Conservation (phyloP, 2,329 filamentous ascomycete genomes). For the Aspergillus spinulosporus region DNA sequence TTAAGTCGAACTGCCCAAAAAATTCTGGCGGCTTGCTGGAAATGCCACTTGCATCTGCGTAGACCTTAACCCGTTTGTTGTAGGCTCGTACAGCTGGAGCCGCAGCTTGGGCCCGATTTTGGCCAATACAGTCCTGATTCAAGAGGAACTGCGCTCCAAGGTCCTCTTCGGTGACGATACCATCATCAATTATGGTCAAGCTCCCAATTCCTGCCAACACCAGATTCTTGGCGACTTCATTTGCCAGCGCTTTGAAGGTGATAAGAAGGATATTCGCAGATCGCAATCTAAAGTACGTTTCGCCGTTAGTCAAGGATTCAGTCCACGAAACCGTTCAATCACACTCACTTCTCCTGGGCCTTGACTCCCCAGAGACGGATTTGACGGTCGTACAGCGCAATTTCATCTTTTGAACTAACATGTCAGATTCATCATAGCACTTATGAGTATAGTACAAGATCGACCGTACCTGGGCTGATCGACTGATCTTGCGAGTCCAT, state of each 20-base stretch:
- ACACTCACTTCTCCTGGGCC: constrained; percentile 71
- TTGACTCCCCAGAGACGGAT: constrained; percentile 96
- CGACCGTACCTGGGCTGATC: constrained; percentile 33
- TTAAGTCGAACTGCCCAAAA: constrained; percentile 76
- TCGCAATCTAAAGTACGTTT: constrained; percentile 63
- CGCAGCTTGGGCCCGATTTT: constrained; percentile 80
- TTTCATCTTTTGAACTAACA: constrained; percentile 67
- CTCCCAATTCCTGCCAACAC: constrained; percentile 90
- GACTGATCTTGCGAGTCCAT: constrained; percentile 20
- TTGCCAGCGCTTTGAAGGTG: constrained; percentile 81
- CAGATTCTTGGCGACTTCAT: constrained; percentile 96
- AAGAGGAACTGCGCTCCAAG: constrained; percentile 83
- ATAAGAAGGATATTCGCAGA: constrained; percentile 87
- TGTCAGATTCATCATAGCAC: constrained; percentile 1
- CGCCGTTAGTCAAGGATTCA: neutral
- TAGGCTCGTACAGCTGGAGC: constrained; percentile 75
- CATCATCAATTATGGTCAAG: constrained; percentile 82
- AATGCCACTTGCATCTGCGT: constrained; percentile 68
- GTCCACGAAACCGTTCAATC: neutral
- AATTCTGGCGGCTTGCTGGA: constrained; percentile 69
- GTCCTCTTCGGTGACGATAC: constrained; percentile 73
- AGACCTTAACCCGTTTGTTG: constrained; percentile 82
- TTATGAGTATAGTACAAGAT: no score
- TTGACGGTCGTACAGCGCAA: constrained; percentile 94
- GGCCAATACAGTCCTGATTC: constrained; percentile 68